phyloP scores from a whole-genome alignment of 208 protist species.

The Angomonas deanei region DNA sequence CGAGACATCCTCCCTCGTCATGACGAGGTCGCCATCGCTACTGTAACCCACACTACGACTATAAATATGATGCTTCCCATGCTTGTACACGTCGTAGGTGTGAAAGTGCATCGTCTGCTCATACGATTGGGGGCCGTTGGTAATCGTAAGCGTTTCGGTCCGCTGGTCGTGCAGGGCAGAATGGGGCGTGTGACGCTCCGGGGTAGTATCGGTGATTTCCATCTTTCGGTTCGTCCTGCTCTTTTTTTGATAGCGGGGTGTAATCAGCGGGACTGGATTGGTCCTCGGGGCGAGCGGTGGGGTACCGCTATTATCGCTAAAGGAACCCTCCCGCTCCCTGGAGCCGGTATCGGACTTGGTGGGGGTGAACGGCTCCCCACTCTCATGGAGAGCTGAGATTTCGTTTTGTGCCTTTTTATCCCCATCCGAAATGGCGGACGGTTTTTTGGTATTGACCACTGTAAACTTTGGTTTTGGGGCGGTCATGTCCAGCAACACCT shows the following conservation, averaged over 20 bases:
- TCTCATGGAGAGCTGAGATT: neutral
- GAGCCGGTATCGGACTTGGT: neutral
- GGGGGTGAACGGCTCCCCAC: neutral
- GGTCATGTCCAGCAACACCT: neutral
- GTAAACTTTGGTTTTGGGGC: slow-evolving; percentile 11
- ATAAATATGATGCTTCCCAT: slow-evolving; percentile 71
- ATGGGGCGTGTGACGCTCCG: slow-evolving; percentile 24
- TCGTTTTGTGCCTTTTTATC: neutral
- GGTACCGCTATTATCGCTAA: slow-evolving; percentile 3
- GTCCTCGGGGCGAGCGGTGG: slow-evolving; percentile 29
- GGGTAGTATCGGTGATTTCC: slow-evolving; percentile 59
- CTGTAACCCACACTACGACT: slow-evolving; percentile 82
- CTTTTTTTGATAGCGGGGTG: slow-evolving; percentile 73
- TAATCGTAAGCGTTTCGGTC: slow-evolving; percentile 61
- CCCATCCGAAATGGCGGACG: neutral
- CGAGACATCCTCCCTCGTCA: slow-evolving; percentile 70
- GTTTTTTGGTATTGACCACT: slow-evolving; percentile 8
- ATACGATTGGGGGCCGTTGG: slow-evolving; percentile 58
- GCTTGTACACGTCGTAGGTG: slow-evolving; percentile 80
- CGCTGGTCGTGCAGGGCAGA: slow-evolving; percentile 47
- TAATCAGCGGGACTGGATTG: slow-evolving; percentile 66
- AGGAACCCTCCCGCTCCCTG: neutral
- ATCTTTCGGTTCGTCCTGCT: slow-evolving; percentile 44
- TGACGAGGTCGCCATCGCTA: slow-evolving; percentile 77
- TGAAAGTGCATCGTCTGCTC: slow-evolving; percentile 73